Conservation (phyloP, 2,329 filamentous ascomycete genomes). For the Fusarium floridanum region DNA sequence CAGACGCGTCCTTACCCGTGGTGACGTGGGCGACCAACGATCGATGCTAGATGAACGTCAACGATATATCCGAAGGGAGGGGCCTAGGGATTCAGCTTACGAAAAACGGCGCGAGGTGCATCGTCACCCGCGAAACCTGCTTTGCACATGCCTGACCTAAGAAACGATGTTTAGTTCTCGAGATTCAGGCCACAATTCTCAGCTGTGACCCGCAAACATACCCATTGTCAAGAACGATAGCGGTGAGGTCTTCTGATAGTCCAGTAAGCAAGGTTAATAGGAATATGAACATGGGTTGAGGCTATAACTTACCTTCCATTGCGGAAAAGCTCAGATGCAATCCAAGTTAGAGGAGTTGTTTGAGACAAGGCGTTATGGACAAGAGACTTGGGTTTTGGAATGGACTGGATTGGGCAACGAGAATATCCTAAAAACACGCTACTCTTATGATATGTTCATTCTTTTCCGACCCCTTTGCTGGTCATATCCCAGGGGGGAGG, state of each 20-base stretch:
- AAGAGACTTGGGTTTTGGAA: background rate
- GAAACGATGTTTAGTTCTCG: background rate
- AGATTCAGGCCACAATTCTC: background rate
- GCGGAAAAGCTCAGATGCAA: background rate
- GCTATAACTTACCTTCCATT: background rate
- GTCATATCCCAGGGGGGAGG: background rate
- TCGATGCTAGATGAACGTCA: slow-evolving; percentile 77
- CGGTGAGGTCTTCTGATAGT: slow-evolving; percentile 93
- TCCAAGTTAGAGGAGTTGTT: background rate
- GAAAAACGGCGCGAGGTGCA: slow-evolving; percentile 99
- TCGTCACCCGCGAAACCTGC: slow-evolving; percentile 99
- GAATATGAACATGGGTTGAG: background rate
- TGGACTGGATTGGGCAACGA: background rate
- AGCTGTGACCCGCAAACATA: slow-evolving; percentile 74
- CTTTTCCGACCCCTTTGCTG: background rate
- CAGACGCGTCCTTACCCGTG: slow-evolving; percentile 83
- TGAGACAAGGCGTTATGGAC: background rate
- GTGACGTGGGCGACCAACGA: slow-evolving; percentile 99
- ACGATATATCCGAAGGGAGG: background rate
- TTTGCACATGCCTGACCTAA: slow-evolving; percentile 99
- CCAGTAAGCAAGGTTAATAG: background rate
- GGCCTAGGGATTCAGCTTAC: slow-evolving; percentile 71
- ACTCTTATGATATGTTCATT: background rate
- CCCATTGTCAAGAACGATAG: slow-evolving; percentile 99
- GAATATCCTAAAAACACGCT: background rate